These are phyloP conservation scores for Geosiphon pyriformis DNA, from an alignment of 192 early-diverging fungal genomes.

Conservation along the genomic window DNA sequence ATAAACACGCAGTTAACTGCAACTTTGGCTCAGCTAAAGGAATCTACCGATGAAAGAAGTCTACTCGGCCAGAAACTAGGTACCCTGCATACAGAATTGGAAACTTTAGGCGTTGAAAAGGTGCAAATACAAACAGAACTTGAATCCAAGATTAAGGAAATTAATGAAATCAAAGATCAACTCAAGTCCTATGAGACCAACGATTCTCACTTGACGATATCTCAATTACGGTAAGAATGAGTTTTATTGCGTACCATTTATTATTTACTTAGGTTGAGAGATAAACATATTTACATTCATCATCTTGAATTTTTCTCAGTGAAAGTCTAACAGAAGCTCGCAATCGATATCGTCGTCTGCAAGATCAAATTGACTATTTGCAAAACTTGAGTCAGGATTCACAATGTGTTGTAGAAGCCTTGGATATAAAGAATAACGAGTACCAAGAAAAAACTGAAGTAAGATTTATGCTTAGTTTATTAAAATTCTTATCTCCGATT, in stretches of 20 bases:
- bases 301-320: neutral
- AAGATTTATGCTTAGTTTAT: too few relatives aligned
- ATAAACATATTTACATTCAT: neutral
- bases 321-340: neutral
- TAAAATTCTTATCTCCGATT: too few relatives aligned
- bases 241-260: too few relatives aligned
- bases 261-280: neutral
- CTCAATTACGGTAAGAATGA: neutral
- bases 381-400: neutral
- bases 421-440: neutral
- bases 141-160: neutral
- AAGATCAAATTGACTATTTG: neutral
- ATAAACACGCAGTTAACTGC: neutral
- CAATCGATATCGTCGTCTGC: neutral
- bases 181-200: neutral
- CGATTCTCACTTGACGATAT: neutral
- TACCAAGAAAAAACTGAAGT: neutral
- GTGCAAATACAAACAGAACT: neutral
- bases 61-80: neutral
- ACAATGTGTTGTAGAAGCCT: neutral
- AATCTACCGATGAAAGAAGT: neutral
- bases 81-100: neutral
- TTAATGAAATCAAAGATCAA: neutral
- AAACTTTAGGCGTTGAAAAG: neutral
- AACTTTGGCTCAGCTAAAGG: neutral